Conservation (phyloP, 768 basidiomycete species). For the Leccinellum luteum region DNA sequence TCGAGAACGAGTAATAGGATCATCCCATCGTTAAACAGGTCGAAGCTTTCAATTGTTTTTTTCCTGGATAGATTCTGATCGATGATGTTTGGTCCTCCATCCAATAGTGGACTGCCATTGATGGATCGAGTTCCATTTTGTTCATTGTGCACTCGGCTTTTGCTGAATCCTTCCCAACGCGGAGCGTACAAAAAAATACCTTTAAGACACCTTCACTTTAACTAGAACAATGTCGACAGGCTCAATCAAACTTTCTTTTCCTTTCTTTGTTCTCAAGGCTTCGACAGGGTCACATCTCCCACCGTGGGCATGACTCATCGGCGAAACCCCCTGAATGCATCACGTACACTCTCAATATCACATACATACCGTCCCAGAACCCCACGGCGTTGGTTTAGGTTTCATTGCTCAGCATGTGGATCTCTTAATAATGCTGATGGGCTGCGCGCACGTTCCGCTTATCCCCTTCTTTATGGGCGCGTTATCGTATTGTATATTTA, state of each 20-base stretch:
- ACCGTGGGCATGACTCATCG: conserved; percentile 47
- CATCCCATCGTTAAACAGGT: conserved; percentile 46
- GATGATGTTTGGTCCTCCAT: conserved; percentile 40
- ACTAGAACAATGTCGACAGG: conserved; percentile 43
- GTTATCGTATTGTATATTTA: conserved; percentile 4
- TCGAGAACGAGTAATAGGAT: conserved; percentile 33
- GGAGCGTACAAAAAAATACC: conserved; percentile 51
- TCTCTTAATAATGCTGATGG: conserved; percentile 50
- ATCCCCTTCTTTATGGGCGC: conserved; percentile 1
- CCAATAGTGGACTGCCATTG: conserved; percentile 54
- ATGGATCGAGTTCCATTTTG: conserved; percentile 55
- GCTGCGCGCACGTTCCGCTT: conserved; percentile 46
- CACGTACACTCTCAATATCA: conserved; percentile 59
- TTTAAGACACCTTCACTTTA: conserved; percentile 53
- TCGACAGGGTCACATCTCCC: conserved; percentile 40
- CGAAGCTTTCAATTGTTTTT: conserved; percentile 34
- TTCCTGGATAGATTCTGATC: conserved; percentile 55
- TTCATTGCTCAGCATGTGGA: conserved; percentile 59
- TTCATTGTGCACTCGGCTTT: conserved; percentile 46
- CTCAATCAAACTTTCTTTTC: conserved; percentile 51
- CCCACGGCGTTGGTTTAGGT: conserved; percentile 47
- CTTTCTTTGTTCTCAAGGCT: conserved; percentile 39
- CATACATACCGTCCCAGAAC: conserved; percentile 49
- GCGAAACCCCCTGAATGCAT: conserved; percentile 52
- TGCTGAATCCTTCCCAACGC: conserved; percentile 35